Evolutionary conservation across 345 rosid species (phyloP).

Genomic region (Firmiana major): DNA sequence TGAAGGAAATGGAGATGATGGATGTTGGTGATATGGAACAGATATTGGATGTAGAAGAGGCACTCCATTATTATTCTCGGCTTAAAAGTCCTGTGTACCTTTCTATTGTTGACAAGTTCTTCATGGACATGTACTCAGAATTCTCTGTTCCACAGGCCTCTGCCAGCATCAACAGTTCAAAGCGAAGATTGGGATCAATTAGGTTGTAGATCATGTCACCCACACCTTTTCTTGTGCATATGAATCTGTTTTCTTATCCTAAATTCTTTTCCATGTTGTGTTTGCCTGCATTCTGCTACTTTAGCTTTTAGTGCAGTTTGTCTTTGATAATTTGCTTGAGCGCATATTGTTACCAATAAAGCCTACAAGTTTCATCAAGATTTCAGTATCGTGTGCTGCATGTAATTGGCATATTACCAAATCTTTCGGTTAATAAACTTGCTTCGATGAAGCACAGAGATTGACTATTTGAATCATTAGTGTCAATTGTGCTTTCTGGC

Average conservation of each 20-base stretch:
- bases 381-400: background rate
- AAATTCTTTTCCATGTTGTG: background rate
- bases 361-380: background rate
- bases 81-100: slow-evolving; percentile 79
- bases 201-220: slow-evolving; percentile 29
- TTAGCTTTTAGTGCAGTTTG: background rate
- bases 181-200: slow-evolving; percentile 43
- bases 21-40: slow-evolving; percentile 69
- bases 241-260: background rate
- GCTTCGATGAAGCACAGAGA: background rate
- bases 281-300: background rate
- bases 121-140: slow-evolving; percentile 75
- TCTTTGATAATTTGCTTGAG: background rate
- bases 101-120: slow-evolving; percentile 81
- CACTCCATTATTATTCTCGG: slow-evolving; percentile 73
- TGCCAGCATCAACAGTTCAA: slow-evolving; percentile 40
- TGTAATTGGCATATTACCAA: background rate
- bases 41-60: slow-evolving; percentile 75
- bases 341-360: background rate
- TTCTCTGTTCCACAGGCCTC: slow-evolving; percentile 50
- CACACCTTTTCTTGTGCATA: background rate
- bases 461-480: background rate
- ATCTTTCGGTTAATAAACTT: background rate
- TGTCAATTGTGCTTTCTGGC: background rate
- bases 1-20: slow-evolving; percentile 85